Base-by-base conservation (phyloP, 805 yeast genomes). In the Yamadazyma tumulicola region DNA sequence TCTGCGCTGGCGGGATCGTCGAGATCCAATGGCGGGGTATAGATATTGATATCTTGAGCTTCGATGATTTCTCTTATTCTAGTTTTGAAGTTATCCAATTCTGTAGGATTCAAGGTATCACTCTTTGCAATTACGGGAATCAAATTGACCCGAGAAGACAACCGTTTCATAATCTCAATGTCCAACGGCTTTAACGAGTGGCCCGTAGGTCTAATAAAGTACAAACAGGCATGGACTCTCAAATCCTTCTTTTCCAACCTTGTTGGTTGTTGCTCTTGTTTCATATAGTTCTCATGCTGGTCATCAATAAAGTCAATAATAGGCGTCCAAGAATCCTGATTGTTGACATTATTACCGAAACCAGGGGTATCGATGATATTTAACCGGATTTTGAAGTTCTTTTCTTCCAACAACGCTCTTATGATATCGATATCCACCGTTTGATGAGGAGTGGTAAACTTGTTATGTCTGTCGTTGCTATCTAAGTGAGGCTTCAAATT, bases 301-400 rank as follows among this genome's bases (percentile, higher is more conserved):
- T 86, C 94, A 59, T 88, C 96, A 43, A 89, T 78, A 59, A 86
- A 89, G 58, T 86, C 95, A 41, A 84, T 70, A 48, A 87, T 75
- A 24, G 96, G 87, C 40, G 80, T 81, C 94, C 95, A 87, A 29
- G 93, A 73, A 55, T 83, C 81, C 51, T 73, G 74, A 63, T 88
- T 89, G 66, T 88, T 83, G 45, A 87, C 83, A 57, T 82, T 84
- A 56, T 86, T 94, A 41, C 96, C 97, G 57, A 87, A 86, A 1
- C 96, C 96, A 6, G 96, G 96, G 2, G 96, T 86, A 60, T 88
- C 96, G 49, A 89, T 79, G 38, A 89, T 72, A 47, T 87, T 87
- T 45, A 89, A 74, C 43, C 82, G 74, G 47, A 85, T 73, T 46
- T 71, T 73, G 61, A 89, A 85, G 55, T 83, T 85, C 59, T 85